Conservation (phyloP, 345 rosid genomes). For the rapeseed (Brassica napus) region DNA sequence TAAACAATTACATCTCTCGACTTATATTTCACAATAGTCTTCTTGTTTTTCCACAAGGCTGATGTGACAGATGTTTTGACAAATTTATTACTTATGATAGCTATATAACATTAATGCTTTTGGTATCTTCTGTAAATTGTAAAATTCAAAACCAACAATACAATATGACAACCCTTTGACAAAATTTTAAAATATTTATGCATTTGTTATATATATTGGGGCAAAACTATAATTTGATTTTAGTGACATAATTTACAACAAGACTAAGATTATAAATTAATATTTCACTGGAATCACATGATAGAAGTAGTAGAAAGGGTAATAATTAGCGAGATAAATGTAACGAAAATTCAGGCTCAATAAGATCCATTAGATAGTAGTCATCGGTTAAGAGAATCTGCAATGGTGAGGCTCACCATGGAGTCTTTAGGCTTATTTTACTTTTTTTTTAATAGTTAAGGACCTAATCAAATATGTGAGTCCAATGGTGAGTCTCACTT, state of each 20-base stretch:
- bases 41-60: constrained; percentile 24
- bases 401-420: too few species aligned
- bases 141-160: too few species aligned
- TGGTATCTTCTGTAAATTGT: neutral
- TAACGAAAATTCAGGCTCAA: neutral
- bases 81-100: neutral
- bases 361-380: neutral
- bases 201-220: neutral
- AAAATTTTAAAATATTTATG: neutral
- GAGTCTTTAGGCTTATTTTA: too few species aligned
- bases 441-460: too few species aligned
- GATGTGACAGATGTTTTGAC: constrained; percentile 22
- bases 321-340: neutral
- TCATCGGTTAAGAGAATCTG: too few species aligned
- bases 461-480: too few species aligned
- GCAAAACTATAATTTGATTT: neutral
- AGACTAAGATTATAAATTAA: neutral
- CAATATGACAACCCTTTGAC: neutral
- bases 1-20: too few species aligned
- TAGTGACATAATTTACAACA: neutral
- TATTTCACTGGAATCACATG: neutral
- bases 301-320: neutral
- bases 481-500: too few species aligned
- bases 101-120: neutral
- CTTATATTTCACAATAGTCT: neutral